Evolutionary conservation across 2,329 filamentous ascomycete species (phyloP), one percentile per base, ranked within the genome.

Genomic region (Thermoascus crustaceus): DNA sequence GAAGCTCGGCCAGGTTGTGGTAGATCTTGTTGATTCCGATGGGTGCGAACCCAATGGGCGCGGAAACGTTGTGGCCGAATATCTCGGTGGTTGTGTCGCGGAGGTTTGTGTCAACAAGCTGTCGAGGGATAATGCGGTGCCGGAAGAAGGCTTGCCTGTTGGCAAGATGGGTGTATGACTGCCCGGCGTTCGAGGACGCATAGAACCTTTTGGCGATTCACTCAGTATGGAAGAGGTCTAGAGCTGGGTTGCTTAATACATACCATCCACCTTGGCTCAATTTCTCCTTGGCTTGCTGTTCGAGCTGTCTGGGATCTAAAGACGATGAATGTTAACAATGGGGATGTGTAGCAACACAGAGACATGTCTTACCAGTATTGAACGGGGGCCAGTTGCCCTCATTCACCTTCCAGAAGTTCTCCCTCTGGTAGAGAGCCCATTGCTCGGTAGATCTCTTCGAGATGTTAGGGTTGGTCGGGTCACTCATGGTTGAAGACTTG

Each of bases 1-100:
- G 67, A 0, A 76, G 50, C 49, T 82, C 78, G 24, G 72, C 76
- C 0, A 58, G 50, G 0, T 68, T 65, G 45, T 80, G 67, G 58
- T 79, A 80, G 46, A 80, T 81, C 42, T 73, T 72, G 60, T 81
- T 79, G 45, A 81, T 79, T 4, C 77, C 76, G 18, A 80, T 71
- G 0, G 76, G 76, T 0, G 76, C 73, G 47, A 81, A 77, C n/a
- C 74, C 75, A 33, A 81, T 72, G 0, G 77, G 76, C 0, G 75
- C 75, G 2, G 68, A 63, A 9, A 76, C 69, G 32, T 67, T 64
- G 52, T 79, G 73, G 9, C 76, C 72, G 53, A 79, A 81, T 41
- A 82, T 74, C 3, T 58, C 61, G 8, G 73, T 73, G 1, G 58
- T 57, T 1, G 73, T 39, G 46, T 80, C 75, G 23, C 75, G 70